Evolutionary conservation across 2,329 filamentous ascomycete genomes (phyloP), one percentile per base, ranked within the genome.

Genomic region (Cryphonectria parasitica): DNA sequence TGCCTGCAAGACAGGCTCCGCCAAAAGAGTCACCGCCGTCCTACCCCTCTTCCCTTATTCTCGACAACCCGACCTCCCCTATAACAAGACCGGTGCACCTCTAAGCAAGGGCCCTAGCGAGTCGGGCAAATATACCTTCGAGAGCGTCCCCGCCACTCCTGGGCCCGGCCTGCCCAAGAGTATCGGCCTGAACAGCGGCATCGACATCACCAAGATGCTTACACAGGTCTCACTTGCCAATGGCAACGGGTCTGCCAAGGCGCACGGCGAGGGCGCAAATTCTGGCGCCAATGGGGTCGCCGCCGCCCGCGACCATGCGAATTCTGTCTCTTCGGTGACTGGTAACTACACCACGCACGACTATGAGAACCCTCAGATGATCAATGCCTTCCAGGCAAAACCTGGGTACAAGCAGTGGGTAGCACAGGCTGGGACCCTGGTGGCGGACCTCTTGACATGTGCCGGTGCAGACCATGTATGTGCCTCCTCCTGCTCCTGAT

Each of bases 371-470:
- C 83, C 85, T 64, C 81, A 83, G 22, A 84, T 87, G 68, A 81
- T 88, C 73, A 85, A 85, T 70, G 86, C 85, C 76, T 86, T 91
- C 79, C 89, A 94, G 79, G 90, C 93, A 28, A 95, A 95, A 79
- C 93, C 95, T 10, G 96, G 96, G 66, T 99, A 99, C 82, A 96
- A 96, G 84, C 94, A 97, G 83, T 99, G 96, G 96, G 95, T 99
- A 74, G 96, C 96, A 31, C 96, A 98, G 83, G 95, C 96, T 58
- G 96, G 96, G 72, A 98, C 95, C 41, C 87, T 99, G 70, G 92
- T 99, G 64, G 96, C 96, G 66, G 95, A 98, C 79, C 89, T 99
- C 61, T 86, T 99, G 74, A 98, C 94, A 56, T 98, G 95, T 82
- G 95, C 96, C 74, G 96, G 96, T 74, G 94, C 96, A 62, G 95